These are phyloP conservation scores for Echeveria elegans DNA, from an alignment of 164 flowering plant species.

Conservation along the genomic window DNA sequence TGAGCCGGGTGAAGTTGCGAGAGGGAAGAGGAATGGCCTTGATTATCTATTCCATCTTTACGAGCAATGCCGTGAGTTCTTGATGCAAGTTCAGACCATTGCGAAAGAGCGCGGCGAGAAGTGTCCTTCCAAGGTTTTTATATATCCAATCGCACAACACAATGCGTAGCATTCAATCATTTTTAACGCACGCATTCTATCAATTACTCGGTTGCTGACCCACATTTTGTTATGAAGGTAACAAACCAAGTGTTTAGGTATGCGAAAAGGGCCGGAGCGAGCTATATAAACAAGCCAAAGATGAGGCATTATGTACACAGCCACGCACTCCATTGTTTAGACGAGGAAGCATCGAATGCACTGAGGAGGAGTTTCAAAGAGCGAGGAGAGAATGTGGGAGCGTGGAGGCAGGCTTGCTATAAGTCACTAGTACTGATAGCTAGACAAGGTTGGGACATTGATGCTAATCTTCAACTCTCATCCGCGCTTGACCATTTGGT, in stretches of 20 bases:
- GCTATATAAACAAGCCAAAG: conserved; percentile 97
- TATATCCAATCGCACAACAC: no score
- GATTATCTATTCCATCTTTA: conserved; percentile 95
- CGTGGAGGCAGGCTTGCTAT: conserved; percentile 95
- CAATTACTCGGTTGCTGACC: background rate
- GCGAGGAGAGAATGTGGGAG: conserved; percentile 91
- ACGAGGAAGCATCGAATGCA: conserved; percentile 68
- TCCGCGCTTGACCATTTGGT: conserved; percentile 89
- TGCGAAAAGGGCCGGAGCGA: conserved; percentile 88
- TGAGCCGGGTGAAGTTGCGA: conserved; percentile 97
- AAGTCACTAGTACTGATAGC: conserved; percentile 83
- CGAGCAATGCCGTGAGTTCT: conserved; percentile 84
- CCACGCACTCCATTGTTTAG: conserved; percentile 87
- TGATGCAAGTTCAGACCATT: conserved; percentile 79
- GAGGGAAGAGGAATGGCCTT: conserved; percentile 95
- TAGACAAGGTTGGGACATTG: conserved; percentile 83
- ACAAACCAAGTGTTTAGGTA: conserved; percentile 92
- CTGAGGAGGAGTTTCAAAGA: conserved; percentile 72
- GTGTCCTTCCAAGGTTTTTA: conserved; percentile 86
- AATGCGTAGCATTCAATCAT: background rate
- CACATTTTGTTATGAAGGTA: conserved; percentile 35
- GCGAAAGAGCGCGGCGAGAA: conserved; percentile 95
- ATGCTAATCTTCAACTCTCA: conserved; percentile 74
- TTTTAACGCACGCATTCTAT: background rate
- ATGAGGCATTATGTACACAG: conserved; percentile 98